Evolutionary conservation across 192 early-diverging fungal species (phyloP).

Genomic region (Gamsiella multidivaricata): DNA sequence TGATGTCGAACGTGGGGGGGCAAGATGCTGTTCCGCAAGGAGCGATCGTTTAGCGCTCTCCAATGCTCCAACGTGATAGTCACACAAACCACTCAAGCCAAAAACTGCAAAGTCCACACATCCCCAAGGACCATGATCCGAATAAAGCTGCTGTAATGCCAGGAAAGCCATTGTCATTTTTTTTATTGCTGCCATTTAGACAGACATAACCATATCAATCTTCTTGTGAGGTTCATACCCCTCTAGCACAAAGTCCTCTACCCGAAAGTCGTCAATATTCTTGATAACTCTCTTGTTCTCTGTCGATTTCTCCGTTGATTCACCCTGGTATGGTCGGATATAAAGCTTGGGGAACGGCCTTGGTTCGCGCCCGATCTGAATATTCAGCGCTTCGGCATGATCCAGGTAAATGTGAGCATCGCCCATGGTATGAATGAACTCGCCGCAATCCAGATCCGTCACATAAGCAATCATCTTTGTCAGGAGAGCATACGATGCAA

Average conservation of each 20-base stretch:
- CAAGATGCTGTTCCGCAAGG: no score
- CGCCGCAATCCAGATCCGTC: conserved; percentile 81
- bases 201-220: conserved; percentile 96
- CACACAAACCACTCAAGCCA: no score
- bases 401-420: conserved; percentile 96
- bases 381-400: conserved; percentile 86
- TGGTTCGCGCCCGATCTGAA: conserved; percentile 83
- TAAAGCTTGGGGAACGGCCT: conserved; percentile 83
- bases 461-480: conserved; percentile 92
- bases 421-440: conserved; percentile 94
- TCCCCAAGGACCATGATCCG: no score
- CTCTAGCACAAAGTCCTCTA: conserved; percentile 83
- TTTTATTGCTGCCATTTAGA: no score
- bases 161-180: neutral
- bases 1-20: no score
- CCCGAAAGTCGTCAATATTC: conserved; percentile 78
- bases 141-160: neutral
- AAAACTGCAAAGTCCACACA: no score
- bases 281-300: conserved; percentile 49
- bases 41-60: no score
- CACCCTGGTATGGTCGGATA: conserved; percentile 52
- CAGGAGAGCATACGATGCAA: conserved; percentile 94
- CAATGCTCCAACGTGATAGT: no score
- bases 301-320: neutral
- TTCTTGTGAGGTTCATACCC: conserved; percentile 89